Conservation (phyloP, 352 stramenopile species). For the Pythium periplocum region DNA sequence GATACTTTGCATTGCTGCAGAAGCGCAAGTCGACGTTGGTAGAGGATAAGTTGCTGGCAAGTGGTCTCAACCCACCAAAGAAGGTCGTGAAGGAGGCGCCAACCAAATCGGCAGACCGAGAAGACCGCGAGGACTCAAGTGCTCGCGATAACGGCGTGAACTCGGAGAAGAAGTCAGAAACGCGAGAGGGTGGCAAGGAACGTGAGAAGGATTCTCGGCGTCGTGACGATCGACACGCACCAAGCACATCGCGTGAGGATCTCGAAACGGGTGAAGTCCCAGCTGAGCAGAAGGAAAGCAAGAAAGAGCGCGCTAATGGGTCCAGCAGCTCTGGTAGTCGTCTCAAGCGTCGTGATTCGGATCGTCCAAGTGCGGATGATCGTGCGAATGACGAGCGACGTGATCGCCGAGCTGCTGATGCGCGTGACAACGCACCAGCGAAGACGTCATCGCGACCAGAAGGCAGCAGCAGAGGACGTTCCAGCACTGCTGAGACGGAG, state of each 20-base stretch:
- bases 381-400: not conserved
- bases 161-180: not conserved
- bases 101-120: no score
- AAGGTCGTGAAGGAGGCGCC: no score
- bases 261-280: constrained; percentile 19
- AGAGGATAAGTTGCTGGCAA: constrained; percentile 53
- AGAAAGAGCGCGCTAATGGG: constrained; percentile 2
- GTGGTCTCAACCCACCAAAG: constrained; percentile 13
- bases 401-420: not conserved
- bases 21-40: constrained; percentile 65
- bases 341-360: constrained; percentile 19
- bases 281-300: constrained; percentile 11
- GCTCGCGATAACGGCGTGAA: no score
- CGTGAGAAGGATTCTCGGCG: no score
- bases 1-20: constrained; percentile 78
- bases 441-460: constrained; percentile 1
- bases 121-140: no score
- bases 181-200: not conserved
- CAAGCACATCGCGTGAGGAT: constrained; percentile 14
- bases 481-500: not conserved
- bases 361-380: not conserved
- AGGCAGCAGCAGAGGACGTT: constrained; percentile 4
- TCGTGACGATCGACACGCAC: constrained; percentile 9
- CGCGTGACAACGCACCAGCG: not conserved
- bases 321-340: not conserved